phyloP scores from a whole-genome alignment of 352 stramenopile genomes.

The Globisporangium viniferum region DNA sequence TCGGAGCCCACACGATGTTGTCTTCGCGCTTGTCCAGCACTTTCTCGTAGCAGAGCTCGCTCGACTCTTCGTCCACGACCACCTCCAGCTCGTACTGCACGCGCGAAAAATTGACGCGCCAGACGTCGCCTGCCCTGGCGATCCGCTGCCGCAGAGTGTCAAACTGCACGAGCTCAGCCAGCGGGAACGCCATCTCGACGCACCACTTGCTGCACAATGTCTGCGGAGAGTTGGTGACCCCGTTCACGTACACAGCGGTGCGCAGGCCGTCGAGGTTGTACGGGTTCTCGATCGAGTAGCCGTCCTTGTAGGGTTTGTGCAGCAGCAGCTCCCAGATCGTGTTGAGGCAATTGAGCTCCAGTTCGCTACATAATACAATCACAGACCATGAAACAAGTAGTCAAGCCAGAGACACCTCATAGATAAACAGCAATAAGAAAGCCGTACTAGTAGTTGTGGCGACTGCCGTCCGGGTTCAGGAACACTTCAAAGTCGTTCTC shows the following conservation, averaged over 20 bases:
- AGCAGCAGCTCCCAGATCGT: conserved; percentile 90
- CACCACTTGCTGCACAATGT: conserved; percentile 70
- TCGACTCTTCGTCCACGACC: conserved; percentile 42
- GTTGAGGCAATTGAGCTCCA: conserved; percentile 91
- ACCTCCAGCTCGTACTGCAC: conserved; percentile 74
- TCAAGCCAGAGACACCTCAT: not conserved
- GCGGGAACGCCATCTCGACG: conserved; percentile 76
- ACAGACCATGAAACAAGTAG: not conserved
- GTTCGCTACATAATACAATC: conserved; percentile 47
- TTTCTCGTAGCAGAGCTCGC: conserved; percentile 50
- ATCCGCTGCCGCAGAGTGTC: conserved; percentile 34
- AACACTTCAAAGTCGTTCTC: conserved; percentile 95
- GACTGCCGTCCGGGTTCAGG: conserved; percentile 78
- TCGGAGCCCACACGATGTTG: conserved; percentile 77
- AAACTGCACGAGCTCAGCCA: conserved; percentile 67
- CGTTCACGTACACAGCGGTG: conserved; percentile 62
- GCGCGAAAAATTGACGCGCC: conserved; percentile 89
- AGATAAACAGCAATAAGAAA: not conserved
- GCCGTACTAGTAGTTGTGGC: conserved; percentile 85
- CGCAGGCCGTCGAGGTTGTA: conserved; percentile 51
- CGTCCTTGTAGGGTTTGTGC: conserved; percentile 86
- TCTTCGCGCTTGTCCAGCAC: conserved; percentile 44
- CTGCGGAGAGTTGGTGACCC: conserved; percentile 66
- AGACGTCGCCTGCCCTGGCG: conserved; percentile 46
- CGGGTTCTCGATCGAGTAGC: conserved; percentile 73